These are phyloP conservation scores for Cadophora sp. DNA, from an alignment of 2,329 filamentous ascomycete species.

Conservation along the genomic window DNA sequence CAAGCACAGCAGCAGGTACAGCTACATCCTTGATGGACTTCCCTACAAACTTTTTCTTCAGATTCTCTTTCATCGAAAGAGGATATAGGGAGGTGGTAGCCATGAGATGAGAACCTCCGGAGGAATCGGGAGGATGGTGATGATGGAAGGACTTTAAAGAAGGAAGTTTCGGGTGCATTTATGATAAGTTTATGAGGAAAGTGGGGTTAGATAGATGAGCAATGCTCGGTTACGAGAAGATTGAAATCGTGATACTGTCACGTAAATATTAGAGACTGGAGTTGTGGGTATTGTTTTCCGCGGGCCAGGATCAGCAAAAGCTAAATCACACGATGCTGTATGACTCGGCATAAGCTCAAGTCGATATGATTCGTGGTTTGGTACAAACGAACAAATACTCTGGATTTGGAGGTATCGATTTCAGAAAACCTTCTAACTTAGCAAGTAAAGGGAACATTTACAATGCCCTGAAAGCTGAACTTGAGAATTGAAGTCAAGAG, in stretches of 20 bases:
- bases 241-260: neutral
- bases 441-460: no score
- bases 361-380: neutral
- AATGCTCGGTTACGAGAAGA: neutral
- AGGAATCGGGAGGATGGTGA: neutral
- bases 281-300: neutral
- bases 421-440: no score
- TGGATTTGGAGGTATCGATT: no score
- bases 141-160: slow-evolving; percentile 6
- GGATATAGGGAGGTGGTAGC: slow-evolving; percentile 36
- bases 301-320: slow-evolving; percentile 9
- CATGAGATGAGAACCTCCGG: slow-evolving; percentile 30
- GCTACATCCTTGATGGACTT: slow-evolving; percentile 64
- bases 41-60: slow-evolving; percentile 59
- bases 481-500: neutral
- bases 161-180: slow-evolving; percentile 2
- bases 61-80: slow-evolving; percentile 46
- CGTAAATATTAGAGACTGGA: neutral
- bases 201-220: neutral
- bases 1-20: slow-evolving; percentile 72
- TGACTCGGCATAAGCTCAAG: neutral
- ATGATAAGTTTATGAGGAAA: neutral
- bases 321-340: slow-evolving; percentile 3
- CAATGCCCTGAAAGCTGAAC: neutral
- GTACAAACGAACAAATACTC: no score